Base-by-base conservation (phyloP, 1,284 basidiomycete genomes). In the Cryptococcus neoformans region DNA sequence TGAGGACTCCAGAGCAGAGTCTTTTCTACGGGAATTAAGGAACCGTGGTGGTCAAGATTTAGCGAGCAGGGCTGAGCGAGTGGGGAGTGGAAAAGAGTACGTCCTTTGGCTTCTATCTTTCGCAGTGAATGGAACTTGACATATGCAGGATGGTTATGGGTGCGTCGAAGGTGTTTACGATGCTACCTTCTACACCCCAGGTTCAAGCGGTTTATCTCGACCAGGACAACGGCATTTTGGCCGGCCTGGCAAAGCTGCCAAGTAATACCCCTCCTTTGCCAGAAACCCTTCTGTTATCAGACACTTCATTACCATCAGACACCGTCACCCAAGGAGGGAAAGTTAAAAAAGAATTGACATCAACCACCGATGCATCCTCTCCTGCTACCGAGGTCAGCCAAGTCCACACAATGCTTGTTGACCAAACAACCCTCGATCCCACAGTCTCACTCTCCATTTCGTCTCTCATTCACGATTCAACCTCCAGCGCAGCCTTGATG, bases 141-240 rank as follows among this genome's bases (percentile, higher is more conserved):
- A 6, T 16, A 46, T 14, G 12, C 48, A 80, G 79, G 42, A 77
- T 80, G 34, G 76, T 77, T 0, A 64, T 63, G n/a, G 55, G 64
- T 4, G 77, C 78, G 8, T 67, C 73, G 0, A 78, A 74, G 10
- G 74, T 82, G 28, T 64, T 81, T 44, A 81, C 81, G 3, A 80
- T 80, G 78, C 67, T 82, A 1, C 81, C 81, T 0, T 79, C 78
- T 0, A 78, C 77, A 9, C 78, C 78, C 0, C 75, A 79, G 55
- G 78, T 80, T 28, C 71, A 79, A 55, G 61, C 66, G 14, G 77
- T 79, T 3, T 80, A 78, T 64, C 71, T 79, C 6, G 73, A 75
- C 47, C 60, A 62, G 48, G n/a, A 38, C 1, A 38, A 47, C 0
- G 70, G 70, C 6, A 66, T 72, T 8, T 44, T 69, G 34, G 57